phyloP scores from a whole-genome alignment of 2,329 filamentous ascomycete genomes.

The Talaromyces sp. region DNA sequence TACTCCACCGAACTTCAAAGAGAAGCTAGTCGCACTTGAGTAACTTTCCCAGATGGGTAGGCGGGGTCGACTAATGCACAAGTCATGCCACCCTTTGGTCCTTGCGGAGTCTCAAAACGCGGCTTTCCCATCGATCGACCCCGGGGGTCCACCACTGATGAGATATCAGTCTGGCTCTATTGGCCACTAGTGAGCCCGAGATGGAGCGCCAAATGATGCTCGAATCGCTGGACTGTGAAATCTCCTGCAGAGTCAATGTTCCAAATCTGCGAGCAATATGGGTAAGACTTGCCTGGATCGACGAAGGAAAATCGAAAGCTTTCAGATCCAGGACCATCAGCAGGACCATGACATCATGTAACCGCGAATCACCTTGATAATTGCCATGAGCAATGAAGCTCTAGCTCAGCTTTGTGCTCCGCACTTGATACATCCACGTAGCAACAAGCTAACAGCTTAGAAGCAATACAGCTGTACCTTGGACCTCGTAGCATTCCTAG shows the following conservation, averaged over 20 bases:
- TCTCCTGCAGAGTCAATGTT: background rate
- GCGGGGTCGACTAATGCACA: constrained; percentile 9
- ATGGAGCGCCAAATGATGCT: background rate
- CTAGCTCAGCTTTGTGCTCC: background rate
- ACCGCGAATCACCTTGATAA: background rate
- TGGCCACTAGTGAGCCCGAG: constrained; percentile 1
- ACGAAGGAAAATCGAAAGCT: background rate
- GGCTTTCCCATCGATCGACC: constrained; percentile 7
- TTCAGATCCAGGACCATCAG: background rate
- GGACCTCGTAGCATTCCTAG: background rate
- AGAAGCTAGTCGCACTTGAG: background rate
- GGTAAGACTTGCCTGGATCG: background rate
- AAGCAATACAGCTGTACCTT: constrained; percentile 3
- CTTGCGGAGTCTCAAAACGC: constrained; percentile 9
- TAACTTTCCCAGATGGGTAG: constrained; percentile 1
- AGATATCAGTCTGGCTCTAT: background rate
- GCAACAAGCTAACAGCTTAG: background rate
- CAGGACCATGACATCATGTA: constrained; percentile 10
- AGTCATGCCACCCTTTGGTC: constrained; percentile 3
- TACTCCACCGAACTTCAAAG: background rate
- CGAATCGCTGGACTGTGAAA: background rate
- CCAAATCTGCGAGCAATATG: constrained; percentile 3
- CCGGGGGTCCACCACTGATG: background rate
- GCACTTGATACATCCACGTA: background rate
- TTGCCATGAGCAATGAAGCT: constrained; percentile 7